These are phyloP conservation scores for Apiospora malaysiana DNA, from an alignment of 2,329 filamentous ascomycete species.

Conservation along the genomic window DNA sequence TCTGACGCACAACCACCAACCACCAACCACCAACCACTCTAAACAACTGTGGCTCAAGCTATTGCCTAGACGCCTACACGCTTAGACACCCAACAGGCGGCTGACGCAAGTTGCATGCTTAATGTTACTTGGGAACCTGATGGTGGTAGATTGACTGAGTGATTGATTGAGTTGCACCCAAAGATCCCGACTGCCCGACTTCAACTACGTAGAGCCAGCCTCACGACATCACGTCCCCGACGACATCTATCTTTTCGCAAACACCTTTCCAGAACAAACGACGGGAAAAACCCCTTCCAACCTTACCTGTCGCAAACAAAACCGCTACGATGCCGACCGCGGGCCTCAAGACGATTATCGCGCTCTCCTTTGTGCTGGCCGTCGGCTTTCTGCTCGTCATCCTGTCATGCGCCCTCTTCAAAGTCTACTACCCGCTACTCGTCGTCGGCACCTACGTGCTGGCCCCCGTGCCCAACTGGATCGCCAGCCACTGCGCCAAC, in stretches of 20 bases:
- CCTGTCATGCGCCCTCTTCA: constrained; percentile 92
- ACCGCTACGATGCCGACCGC: constrained; percentile 68
- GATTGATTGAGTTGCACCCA: constrained; percentile 14
- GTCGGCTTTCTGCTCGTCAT: constrained; percentile 99
- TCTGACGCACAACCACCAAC: neutral
- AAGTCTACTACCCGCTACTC: constrained; percentile 92
- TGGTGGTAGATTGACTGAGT: constrained; percentile 2
- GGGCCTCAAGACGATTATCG: constrained; percentile 98
- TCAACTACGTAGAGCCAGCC: neutral
- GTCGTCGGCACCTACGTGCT: constrained; percentile 96
- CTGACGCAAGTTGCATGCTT: neutral
- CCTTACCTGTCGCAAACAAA: constrained; percentile 8
- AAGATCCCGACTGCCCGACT: constrained; percentile 14
- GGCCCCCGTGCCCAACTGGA: constrained; percentile 95
- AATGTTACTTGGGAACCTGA: neutral
- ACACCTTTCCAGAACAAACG: constrained; percentile 20
- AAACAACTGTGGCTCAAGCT: constrained; percentile 17
- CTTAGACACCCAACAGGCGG: neutral
- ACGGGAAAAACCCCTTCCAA: constrained; percentile 17
- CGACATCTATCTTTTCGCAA: neutral
- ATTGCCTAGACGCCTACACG: neutral
- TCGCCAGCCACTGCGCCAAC: constrained; percentile 86
- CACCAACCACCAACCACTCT: neutral
- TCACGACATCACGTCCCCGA: neutral
- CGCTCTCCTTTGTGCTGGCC: constrained; percentile 97